Evolutionary conservation across 2,329 filamentous ascomycete genomes (phyloP), one percentile per base, ranked within the genome.

Genomic region (Curvularia spicifera): DNA sequence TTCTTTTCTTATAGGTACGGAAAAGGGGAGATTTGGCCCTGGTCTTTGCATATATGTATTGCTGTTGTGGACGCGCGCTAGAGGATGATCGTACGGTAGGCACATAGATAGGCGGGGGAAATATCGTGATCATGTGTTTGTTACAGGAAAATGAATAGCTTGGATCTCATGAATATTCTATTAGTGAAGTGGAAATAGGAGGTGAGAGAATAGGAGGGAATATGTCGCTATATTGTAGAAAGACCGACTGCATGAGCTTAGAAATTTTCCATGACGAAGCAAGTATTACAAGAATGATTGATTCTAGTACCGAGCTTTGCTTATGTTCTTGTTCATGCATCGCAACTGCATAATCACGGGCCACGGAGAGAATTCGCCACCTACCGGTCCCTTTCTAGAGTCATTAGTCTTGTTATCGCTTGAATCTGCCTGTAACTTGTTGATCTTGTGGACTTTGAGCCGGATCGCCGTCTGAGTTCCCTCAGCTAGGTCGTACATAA

Each of bases 401-500:
- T 44, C 22, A 28, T 44, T 44, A 6, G 13, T 20, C n/a, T n/a
- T n/a, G 12, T 15, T 37, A 15, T n/a, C n/a, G 13, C 20, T 44
- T 44, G 42, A 28, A 37, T 3, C 2, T 13, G 24, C 22, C 22
- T 13, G 22, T 15, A 10, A 26, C 15, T 26, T 44, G 22, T 44
- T 26, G 42, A 7, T n/a, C n/a, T n/a, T 24, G 8, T 44, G 10
- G 42, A 13, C 12, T 15, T 15, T 44, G 22, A 44, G 10, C 24
- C 22, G 22, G 42, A n/a, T 26, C n/a, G 42, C 15, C 15, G 5
- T n/a, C 18, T 22, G 24, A 44, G 42, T n/a, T 13, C 22, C 40
- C 22, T 20, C 13, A 26, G 13, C 24, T 5, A 26, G 43, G 59
- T 59, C 48, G 53, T 57, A 39, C 46, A 61, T 57, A 55, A 59